Conservation (phyloP, 345 rosid species). For the Brassica napus region DNA sequence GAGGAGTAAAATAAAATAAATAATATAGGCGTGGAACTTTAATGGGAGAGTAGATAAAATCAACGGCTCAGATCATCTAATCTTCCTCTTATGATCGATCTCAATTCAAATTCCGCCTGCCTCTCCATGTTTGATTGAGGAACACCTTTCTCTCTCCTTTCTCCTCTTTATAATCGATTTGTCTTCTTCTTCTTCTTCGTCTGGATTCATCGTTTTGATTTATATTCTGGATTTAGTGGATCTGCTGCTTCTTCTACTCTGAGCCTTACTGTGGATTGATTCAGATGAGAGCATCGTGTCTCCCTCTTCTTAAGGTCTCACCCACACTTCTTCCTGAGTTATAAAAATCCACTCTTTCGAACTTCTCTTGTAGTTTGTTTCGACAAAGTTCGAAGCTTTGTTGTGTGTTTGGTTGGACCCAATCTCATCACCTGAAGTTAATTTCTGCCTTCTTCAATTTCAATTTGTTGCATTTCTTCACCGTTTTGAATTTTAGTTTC, state of each 20-base stretch:
- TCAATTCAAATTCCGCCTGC: constrained; percentile 59
- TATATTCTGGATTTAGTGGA: constrained; percentile 21
- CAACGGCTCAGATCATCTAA: constrained; percentile 44
- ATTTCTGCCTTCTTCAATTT: neutral
- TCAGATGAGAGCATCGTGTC: constrained; percentile 5
- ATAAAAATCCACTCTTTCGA: constrained; percentile 12
- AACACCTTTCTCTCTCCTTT: constrained; percentile 16
- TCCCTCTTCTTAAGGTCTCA: constrained; percentile 2
- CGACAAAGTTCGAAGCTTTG: neutral
- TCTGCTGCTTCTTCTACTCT: constrained; percentile 25
- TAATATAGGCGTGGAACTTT: constrained; percentile 27
- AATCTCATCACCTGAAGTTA: neutral
- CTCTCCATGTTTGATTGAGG: constrained; percentile 62
- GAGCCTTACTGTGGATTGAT: constrained; percentile 17
- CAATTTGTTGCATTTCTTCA: neutral
- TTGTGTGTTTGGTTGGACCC: neutral
- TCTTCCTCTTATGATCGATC: constrained; percentile 30
- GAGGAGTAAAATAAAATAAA: neutral
- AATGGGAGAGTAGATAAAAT: constrained; percentile 11
- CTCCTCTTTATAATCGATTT: constrained; percentile 20
- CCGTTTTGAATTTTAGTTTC: neutral
- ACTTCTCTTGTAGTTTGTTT: neutral
- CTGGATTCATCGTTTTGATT: constrained; percentile 9
- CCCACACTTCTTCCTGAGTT: neutral
- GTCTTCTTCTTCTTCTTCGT: constrained; percentile 26